These are phyloP conservation scores for Cucurbita pepo DNA, from an alignment of 306 rosid species.

Conservation along the genomic window DNA sequence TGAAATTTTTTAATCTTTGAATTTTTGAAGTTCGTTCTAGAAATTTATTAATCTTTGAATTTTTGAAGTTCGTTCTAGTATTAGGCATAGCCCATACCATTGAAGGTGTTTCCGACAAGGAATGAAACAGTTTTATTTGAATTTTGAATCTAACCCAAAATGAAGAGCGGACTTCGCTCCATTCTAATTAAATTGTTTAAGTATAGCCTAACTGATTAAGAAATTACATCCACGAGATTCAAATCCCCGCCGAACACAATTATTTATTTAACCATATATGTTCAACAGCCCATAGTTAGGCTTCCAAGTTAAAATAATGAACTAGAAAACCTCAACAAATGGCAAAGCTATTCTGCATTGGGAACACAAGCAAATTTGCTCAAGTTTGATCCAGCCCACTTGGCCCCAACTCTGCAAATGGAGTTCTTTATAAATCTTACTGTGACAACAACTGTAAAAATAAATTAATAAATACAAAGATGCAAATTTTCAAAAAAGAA, in stretches of 20 bases:
- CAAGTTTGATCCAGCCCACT: background rate
- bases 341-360: background rate
- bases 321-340: background rate
- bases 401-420: background rate
- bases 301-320: background rate
- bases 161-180: no score
- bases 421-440: background rate
- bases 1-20: no score
- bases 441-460: background rate
- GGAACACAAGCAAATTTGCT: background rate
- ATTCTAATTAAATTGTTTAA: no score
- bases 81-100: no score
- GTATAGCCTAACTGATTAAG: no score
- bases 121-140: no score
- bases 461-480: background rate
- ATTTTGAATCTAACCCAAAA: no score
- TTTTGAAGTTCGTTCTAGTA: no score
- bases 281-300: background rate
- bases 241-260: background rate
- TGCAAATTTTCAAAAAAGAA: background rate
- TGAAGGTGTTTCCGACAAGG: no score
- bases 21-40: no score
- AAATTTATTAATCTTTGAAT: no score
- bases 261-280: no score
- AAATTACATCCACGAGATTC: background rate